phyloP scores from a whole-genome alignment of 441 rosid genomes.

The Biscutella laevigata region DNA sequence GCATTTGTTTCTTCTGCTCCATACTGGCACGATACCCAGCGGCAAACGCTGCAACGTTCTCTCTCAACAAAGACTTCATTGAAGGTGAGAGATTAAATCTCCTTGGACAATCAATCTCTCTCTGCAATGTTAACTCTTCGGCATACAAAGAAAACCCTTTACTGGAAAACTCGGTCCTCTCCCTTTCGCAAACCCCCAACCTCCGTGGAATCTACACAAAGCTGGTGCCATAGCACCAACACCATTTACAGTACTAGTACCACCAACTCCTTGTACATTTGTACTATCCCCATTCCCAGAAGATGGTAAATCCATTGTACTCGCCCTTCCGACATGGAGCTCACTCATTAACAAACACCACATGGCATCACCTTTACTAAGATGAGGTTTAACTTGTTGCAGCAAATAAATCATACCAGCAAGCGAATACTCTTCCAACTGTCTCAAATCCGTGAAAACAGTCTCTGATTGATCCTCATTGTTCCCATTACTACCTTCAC shows the following conservation, averaged over 20 bases:
- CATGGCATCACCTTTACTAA: slow-evolving; percentile 93
- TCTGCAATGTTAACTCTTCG: slow-evolving; percentile 43
- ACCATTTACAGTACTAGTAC: slow-evolving; percentile 19
- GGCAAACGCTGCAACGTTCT: slow-evolving; percentile 79
- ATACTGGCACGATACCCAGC: slow-evolving; percentile 78
- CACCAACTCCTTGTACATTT: slow-evolving; percentile 31
- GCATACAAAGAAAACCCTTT: slow-evolving; percentile 40
- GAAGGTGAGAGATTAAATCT: slow-evolving; percentile 80
- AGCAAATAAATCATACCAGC: slow-evolving; percentile 78
- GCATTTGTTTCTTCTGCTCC: slow-evolving; percentile 39
- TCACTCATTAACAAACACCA: slow-evolving; percentile 94
- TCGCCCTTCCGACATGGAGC: slow-evolving; percentile 79
- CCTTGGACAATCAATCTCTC: slow-evolving; percentile 74
- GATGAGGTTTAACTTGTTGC: slow-evolving; percentile 68
- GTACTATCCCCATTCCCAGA: slow-evolving; percentile 26
- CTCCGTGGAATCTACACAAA: slow-evolving; percentile 71
- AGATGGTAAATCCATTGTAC: slow-evolving; percentile 54
- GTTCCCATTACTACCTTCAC: slow-evolving; percentile 29
- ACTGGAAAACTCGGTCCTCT: slow-evolving; percentile 42
- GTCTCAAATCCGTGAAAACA: slow-evolving; percentile 62
- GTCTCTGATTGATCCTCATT: slow-evolving; percentile 43
- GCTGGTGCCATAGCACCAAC: slow-evolving; percentile 50
- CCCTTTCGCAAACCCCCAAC: slow-evolving; percentile 71
- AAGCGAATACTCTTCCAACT: slow-evolving; percentile 68
- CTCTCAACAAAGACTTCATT: slow-evolving; percentile 70